Percentiles rank a stretch among this genome's conserved stretches.
Conservation (phyloP, 805 yeast species). For the Kockiozyma suomiensis region DNA sequence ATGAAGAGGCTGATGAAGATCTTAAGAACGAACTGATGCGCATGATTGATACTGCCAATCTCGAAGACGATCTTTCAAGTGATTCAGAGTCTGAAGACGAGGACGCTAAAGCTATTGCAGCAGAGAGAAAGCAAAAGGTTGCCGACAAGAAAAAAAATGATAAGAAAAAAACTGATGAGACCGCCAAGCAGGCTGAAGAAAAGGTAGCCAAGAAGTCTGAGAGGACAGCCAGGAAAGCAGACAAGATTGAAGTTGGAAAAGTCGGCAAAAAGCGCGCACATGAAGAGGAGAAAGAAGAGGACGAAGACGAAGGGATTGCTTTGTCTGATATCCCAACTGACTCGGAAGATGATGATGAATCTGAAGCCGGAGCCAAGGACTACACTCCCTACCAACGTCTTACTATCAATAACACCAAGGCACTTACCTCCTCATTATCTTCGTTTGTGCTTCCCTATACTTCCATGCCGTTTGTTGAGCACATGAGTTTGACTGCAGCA, state of each 20-base stretch:
- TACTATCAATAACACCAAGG: slow-evolving; percentile 85
- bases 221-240: slow-evolving; percentile 47
- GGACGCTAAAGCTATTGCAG: slow-evolving; percentile 38
- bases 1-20: slow-evolving; percentile 39
- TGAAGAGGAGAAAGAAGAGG: slow-evolving; percentile 52
- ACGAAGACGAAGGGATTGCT: slow-evolving; percentile 50
- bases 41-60: slow-evolving; percentile 38
- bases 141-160: slow-evolving; percentile 49
- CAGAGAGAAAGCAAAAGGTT: slow-evolving; percentile 41
- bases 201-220: slow-evolving; percentile 43
- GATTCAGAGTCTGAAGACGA: slow-evolving; percentile 44
- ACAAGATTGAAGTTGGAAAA: slow-evolving; percentile 12
- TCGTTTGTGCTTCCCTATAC: slow-evolving; percentile 53
- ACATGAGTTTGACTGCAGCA: slow-evolving; percentile 68
- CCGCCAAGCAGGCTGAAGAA: slow-evolving; percentile 33
- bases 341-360: slow-evolving; percentile 74
- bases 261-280: slow-evolving; percentile 46
- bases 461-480: slow-evolving; percentile 78
- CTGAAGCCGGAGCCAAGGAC: slow-evolving; percentile 94
- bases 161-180: slow-evolving; percentile 59
- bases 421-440: slow-evolving; percentile 47
- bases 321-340: slow-evolving; percentile 27
- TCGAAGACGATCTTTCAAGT: slow-evolving; percentile 36
- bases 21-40: slow-evolving; percentile 39
- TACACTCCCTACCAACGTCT: slow-evolving; percentile 88